Percentiles rank a stretch among this genome's conserved stretches.
Evolutionary conservation across 2,329 filamentous ascomycete species (phyloP).

Genomic region (Cercospora berteroae): DNA sequence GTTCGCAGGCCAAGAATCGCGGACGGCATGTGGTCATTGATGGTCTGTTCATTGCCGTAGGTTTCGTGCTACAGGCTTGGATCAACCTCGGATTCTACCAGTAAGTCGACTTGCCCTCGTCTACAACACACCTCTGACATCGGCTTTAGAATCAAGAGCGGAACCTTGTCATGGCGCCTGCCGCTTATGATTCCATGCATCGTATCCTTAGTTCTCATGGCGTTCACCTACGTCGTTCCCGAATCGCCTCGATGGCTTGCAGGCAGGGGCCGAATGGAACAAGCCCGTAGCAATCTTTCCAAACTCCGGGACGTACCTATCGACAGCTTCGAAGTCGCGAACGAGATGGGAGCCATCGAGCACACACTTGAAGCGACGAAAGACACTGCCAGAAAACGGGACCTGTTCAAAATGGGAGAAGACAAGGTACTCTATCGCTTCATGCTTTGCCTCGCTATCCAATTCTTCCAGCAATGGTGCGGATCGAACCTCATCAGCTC

Average conservation of each 20-base stretch:
- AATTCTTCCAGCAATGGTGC: constrained; percentile 54
- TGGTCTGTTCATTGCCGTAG: constrained; percentile 48
- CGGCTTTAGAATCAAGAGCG: constrained; percentile 32
- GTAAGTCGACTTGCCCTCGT: background rate
- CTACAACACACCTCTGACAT: background rate
- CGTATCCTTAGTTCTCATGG: constrained; percentile 36
- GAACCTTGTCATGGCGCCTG: constrained; percentile 46
- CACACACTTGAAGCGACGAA: constrained; percentile 48
- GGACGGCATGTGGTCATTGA: constrained; percentile 45
- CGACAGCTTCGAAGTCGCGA: constrained; percentile 41
- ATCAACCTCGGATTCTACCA: constrained; percentile 48
- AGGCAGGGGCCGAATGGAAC: constrained; percentile 31
- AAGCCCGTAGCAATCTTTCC: constrained; percentile 36
- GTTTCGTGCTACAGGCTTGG: constrained; percentile 49
- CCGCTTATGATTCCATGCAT: constrained; percentile 51
- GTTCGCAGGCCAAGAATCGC: constrained; percentile 41
- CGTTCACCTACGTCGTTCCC: constrained; percentile 37
- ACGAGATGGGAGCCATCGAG: constrained; percentile 51
- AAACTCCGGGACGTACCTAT: constrained; percentile 42
- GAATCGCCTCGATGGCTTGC: constrained; percentile 44
- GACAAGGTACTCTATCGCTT: constrained; percentile 54
- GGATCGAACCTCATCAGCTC: constrained; percentile 41
- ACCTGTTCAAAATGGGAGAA: constrained; percentile 51
- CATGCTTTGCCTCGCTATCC: constrained; percentile 50
- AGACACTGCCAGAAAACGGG: constrained; percentile 38